A percentile compares a stretch with the other conserved stretches of the same genome.
Evolutionary conservation across 495 filamentous ascomycete species (phyloP).

Genomic region (Clavariopsis aquatica): DNA sequence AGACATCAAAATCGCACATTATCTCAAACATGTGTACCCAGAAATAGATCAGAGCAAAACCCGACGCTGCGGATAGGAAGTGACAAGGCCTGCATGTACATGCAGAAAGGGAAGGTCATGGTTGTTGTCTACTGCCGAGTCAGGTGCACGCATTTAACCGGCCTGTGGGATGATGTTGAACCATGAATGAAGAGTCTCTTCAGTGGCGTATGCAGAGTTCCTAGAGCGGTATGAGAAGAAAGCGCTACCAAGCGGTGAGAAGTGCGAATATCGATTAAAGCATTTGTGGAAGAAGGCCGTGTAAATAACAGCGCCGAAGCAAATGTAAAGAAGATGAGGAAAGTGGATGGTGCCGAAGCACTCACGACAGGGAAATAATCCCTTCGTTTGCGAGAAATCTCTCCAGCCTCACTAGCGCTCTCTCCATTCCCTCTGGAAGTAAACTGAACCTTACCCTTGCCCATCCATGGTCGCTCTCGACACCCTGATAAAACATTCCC

Average conservation of each 20-base stretch:
- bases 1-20: too few species aligned
- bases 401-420: slow-evolving; percentile 7
- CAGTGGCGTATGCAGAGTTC: background rate
- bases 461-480: slow-evolving; percentile 31
- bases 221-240: too few species aligned
- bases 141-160: background rate
- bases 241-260: too few species aligned
- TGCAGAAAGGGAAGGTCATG: background rate
- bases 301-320: background rate
- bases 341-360: too few species aligned
- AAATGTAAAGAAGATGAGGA: background rate
- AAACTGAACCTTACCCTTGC: slow-evolving; percentile 25
- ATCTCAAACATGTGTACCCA: too few species aligned
- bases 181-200: background rate
- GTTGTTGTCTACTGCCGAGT: background rate
- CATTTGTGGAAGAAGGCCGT: background rate
- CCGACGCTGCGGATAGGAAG: background rate
- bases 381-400: slow-evolving; percentile 11
- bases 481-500: slow-evolving; percentile 27
- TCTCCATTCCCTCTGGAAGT: slow-evolving; percentile 2
- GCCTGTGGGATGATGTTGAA: background rate
- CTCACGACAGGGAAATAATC: background rate
- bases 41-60: too few species aligned
- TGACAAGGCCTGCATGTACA: background rate
- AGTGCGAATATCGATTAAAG: background rate